Percentiles rank a stretch among this genome's conserved stretches.
These are phyloP conservation scores for Lasiodiplodia theobromae DNA, from an alignment of 2,329 filamentous ascomycete species.

Conservation along the genomic window DNA sequence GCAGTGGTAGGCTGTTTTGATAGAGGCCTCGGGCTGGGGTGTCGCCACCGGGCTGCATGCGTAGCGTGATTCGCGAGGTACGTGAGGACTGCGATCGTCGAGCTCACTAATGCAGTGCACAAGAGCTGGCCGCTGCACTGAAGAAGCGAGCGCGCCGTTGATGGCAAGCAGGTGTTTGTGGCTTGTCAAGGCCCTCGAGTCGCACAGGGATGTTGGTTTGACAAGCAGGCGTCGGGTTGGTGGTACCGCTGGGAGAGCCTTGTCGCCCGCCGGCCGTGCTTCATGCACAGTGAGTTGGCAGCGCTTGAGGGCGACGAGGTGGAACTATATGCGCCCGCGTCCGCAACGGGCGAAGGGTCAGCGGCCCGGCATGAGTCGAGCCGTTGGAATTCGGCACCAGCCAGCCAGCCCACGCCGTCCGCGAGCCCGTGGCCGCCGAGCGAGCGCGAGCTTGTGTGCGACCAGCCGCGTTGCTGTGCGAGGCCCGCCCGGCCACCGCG, in stretches of 20 bases:
- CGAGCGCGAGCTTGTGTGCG: slow-evolving; percentile 16
- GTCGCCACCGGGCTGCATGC: slow-evolving; percentile 24
- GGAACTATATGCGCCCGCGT: slow-evolving; percentile 37
- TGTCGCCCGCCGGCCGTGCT: slow-evolving; percentile 26
- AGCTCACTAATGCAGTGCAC: slow-evolving; percentile 20
- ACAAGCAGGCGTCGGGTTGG: slow-evolving; percentile 28
- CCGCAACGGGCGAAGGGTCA: slow-evolving; percentile 22
- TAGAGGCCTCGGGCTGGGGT: slow-evolving; percentile 23
- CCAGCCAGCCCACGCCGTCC: neutral
- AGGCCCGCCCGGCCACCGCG: neutral
- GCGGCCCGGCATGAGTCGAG: slow-evolving; percentile 25
- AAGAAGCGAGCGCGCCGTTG: slow-evolving; percentile 23
- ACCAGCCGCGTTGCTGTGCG: slow-evolving; percentile 10
- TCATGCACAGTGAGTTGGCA: slow-evolving; percentile 44
- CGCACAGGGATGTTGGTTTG: slow-evolving; percentile 15
- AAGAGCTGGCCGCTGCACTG: slow-evolving; percentile 20
- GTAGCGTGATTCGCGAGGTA: slow-evolving; percentile 26
- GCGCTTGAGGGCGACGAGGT: slow-evolving; percentile 33
- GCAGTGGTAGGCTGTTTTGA: slow-evolving; percentile 28
- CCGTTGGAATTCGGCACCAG: slow-evolving; percentile 26
- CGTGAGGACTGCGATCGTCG: slow-evolving; percentile 12
- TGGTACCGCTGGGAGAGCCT: slow-evolving; percentile 25
- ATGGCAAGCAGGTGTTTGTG: slow-evolving; percentile 23
- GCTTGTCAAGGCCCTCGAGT: slow-evolving; percentile 2
- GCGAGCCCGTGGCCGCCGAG: neutral